These are phyloP conservation scores for Ophiostoma sp. DNA, from an alignment of 2,329 filamentous ascomycete genomes.

Conservation along the genomic window DNA sequence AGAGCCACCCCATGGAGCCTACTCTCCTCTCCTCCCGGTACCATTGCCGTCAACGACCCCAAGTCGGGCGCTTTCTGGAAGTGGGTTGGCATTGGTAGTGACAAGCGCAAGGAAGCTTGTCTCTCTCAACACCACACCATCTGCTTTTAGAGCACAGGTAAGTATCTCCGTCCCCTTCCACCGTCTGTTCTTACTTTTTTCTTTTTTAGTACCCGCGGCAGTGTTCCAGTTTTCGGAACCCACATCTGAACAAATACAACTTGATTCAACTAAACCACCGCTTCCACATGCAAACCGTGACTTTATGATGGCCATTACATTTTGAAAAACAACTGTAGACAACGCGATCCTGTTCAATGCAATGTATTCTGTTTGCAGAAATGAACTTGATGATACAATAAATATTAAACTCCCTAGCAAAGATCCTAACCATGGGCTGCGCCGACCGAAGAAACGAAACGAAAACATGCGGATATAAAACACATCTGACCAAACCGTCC, in stretches of 20 bases:
- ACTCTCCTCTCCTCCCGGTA: neutral
- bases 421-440: neutral
- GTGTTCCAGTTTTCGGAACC: neutral
- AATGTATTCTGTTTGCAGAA: neutral
- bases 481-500: neutral
- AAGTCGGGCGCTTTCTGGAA: neutral
- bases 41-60: neutral
- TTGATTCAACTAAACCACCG: neutral
- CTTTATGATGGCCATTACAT: neutral
- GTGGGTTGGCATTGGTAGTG: neutral
- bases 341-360: too few relatives aligned
- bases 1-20: neutral
- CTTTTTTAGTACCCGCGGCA: neutral
- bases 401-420: neutral
- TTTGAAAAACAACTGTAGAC: neutral
- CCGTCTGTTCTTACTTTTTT: neutral
- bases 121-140: neutral
- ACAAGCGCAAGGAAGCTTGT: neutral
- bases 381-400: neutral
- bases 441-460: constrained; percentile 2
- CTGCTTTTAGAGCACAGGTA: constrained; percentile 21
- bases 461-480: constrained; percentile 7
- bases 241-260: neutral
- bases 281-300: neutral
- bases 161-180: constrained; percentile 21